A percentile compares a stretch with the other conserved stretches of the same genome.
Conservation (phyloP, 1,284 basidiomycete species). For the Ceratorhiza oryzae-sativae region DNA sequence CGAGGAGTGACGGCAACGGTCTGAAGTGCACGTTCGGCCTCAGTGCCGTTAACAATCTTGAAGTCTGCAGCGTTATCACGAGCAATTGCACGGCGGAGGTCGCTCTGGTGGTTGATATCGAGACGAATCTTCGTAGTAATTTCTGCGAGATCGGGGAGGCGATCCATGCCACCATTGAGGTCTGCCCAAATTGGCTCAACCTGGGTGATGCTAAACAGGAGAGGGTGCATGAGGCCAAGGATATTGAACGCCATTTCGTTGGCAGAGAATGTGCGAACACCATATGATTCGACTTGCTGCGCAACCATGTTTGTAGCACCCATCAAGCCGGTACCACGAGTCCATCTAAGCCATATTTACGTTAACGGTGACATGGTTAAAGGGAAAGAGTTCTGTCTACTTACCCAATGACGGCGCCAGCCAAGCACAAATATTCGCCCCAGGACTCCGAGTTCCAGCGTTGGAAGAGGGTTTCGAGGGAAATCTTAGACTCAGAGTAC, state of each 20-base stretch:
- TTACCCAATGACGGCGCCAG: conserved; percentile 96
- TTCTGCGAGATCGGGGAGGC: conserved; percentile 92
- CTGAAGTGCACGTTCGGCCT: conserved; percentile 92
- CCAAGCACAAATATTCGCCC: conserved; percentile 98
- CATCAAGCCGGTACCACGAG: conserved; percentile 98
- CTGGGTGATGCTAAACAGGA: conserved; percentile 99
- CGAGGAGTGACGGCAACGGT: conserved; percentile 93
- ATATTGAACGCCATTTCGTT: conserved; percentile 99
- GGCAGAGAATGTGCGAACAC: conserved; percentile 96
- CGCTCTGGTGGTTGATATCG: conserved; percentile 78
- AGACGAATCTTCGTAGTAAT: conserved; percentile 87
- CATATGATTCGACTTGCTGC: conserved; percentile 91
- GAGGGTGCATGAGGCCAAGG: conserved; percentile 96
- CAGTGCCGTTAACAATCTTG: conserved; percentile 87
- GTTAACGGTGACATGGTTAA: conserved; percentile 40
- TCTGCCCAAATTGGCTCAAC: conserved; percentile 99
- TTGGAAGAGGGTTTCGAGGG: conserved; percentile 96
- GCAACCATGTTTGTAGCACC: conserved; percentile 94
- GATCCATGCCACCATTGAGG: conserved; percentile 96
- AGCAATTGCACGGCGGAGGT: conserved; percentile 90
- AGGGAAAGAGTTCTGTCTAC: conserved; percentile 46
- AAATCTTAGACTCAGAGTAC: conserved; percentile 98
- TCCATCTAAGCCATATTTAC: conserved; percentile 68
- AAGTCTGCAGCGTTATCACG: conserved; percentile 96
- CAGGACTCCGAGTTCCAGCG: conserved; percentile 98